Base-by-base conservation (phyloP, 208 protist species). In the Trypanosoma platydactyli region DNA sequence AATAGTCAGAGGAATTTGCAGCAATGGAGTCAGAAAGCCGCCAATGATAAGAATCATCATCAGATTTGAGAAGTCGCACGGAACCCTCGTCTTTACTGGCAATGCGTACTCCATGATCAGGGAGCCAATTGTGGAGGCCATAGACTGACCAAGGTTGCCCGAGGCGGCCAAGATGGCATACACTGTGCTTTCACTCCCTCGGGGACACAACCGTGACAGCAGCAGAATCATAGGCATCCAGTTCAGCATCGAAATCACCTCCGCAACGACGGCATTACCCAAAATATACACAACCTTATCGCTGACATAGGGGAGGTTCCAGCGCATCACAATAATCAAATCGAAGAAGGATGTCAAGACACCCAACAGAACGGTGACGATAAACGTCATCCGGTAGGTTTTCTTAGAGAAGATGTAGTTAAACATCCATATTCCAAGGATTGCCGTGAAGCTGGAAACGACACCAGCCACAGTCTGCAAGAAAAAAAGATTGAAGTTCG, bases 1-100 rank as follows among this genome's bases (percentile, higher is more conserved):
- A 30, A 79, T 77, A 18, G 63, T 56, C 45, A 81, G 55, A 15
- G 84, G 80, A 15, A 87, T 72, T 22, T 66, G 55, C 56, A 85
- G 27, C 41, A 90, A 20, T 22, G 84, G 84, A 15, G 73, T 44
- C 41, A 60, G 41, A 33, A 81, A 65, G 25, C 86, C 78, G 27
- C 59, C 48, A 20, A 87, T 57, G 41, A 87, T 25, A 30, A 92
- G 64, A 51, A 84, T 20, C 41, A 68, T 74, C 35, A 62, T 69
- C 40, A 89, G 38, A 40, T 83, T 80, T 30, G 56, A 66, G 69
- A 88, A 94, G 67, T 92, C 68, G 72, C 88, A 94, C 16, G 79
- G 73, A 24, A 68, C 50, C 11, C 22, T 71, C 29, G 83, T 73
- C 35, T 61, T 49, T 22, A 91, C 77, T 16, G 73, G 79, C 77